Percentiles rank a stretch among this genome's conserved stretches.
phyloP scores from a whole-genome alignment of 257 asterid genomes.

The Nicotiana otophora region DNA sequence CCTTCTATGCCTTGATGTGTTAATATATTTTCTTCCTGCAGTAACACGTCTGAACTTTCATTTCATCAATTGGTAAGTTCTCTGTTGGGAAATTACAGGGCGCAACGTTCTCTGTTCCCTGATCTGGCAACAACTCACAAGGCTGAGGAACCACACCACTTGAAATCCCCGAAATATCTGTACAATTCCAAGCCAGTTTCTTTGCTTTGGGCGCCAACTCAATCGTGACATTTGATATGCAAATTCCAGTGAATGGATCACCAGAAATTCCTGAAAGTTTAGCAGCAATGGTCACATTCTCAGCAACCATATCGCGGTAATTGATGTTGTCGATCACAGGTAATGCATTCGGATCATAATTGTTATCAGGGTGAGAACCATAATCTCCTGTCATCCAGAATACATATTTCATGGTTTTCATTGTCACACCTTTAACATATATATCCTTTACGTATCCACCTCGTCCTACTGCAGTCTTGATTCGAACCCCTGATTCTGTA shows the following conservation, averaged over 20 bases:
- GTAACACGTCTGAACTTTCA: slow-evolving; percentile 49
- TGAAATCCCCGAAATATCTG: slow-evolving; percentile 62
- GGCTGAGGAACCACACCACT: slow-evolving; percentile 70
- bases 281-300: slow-evolving; percentile 81
- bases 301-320: slow-evolving; percentile 72
- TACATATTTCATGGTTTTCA: slow-evolving; percentile 93
- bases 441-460: slow-evolving; percentile 87
- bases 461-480: slow-evolving; percentile 77
- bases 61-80: slow-evolving; percentile 42
- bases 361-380: slow-evolving; percentile 78
- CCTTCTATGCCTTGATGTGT: not conserved
- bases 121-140: slow-evolving; percentile 47
- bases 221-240: slow-evolving; percentile 75
- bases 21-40: slow-evolving; percentile 32
- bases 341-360: slow-evolving; percentile 82
- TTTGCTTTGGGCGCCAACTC: slow-evolving; percentile 52
- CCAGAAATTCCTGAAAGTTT: slow-evolving; percentile 56
- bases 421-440: slow-evolving; percentile 56
- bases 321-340: slow-evolving; percentile 76
- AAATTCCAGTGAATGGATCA: slow-evolving; percentile 52
- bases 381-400: slow-evolving; percentile 97
- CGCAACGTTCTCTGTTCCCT: slow-evolving; percentile 20
- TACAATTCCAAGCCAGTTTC: slow-evolving; percentile 82
- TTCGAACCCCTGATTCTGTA: slow-evolving; percentile 82
- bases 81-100: slow-evolving; percentile 60